Base-by-base conservation (phyloP, 805 yeast species). In the Candida quercuum region DNA sequence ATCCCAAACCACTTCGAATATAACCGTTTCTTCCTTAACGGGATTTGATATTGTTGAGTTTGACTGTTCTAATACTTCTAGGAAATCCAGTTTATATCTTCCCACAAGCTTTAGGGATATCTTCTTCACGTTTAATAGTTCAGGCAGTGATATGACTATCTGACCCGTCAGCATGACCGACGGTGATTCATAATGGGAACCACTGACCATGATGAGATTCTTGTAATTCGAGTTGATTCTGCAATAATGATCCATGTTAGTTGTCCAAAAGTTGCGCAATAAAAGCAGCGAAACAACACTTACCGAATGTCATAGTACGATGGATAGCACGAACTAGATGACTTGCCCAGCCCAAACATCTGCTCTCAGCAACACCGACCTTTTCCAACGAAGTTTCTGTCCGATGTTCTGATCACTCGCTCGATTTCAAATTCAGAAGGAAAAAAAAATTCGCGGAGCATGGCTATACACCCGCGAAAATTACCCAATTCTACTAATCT, bases 1-100 rank as follows among this genome's bases (percentile, higher is more conserved):
- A 42, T 80, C 84, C 96, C 95, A 87, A 19, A 63, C 64, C 43
- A 78, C 77, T 46, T 87, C 93, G 49, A 76, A 86, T 3, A 89
- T 56, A 8, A 67, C 67, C 39, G 74, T 71, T 32, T 77, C 80
- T 51, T 80, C 70, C 37, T 64, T 66, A 3, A 67, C 69, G 3
- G 69, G 59, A 28, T 63, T 59, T 3, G 68, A 60, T 12, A 63
- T 52, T 12, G 59, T 57, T 3, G 49, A 50, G 28, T 55, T 64
- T 59, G 48, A 67, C 63, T 39, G 58, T 14, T 72, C 54, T 7
- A 71, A 57, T 22, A 67, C 67, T 41, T 69, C 69, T 16, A 68
- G 59, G 28, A 91, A 40, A 58, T 71, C 86, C 73, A 84, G 46
- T 68, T 73, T 55, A 49, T 86, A 63, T 0, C 75, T 72, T 2